Evolutionary conservation across 192 early-diverging fungal species (phyloP), one percentile per base, ranked within the genome.

Genomic region (Backusella sp.): DNA sequence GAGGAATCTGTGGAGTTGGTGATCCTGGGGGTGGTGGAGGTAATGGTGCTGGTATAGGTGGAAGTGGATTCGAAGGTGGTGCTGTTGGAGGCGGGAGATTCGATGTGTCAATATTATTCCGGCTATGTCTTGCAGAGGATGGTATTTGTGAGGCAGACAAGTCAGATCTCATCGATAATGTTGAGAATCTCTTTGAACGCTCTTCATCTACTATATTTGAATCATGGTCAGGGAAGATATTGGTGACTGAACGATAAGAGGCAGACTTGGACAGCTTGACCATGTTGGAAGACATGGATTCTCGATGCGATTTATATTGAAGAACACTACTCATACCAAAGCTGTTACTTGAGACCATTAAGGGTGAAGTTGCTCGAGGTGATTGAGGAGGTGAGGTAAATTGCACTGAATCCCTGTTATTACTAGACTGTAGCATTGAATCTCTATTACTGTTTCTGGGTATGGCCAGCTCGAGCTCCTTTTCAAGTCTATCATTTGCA

Each of bases 401-500:
- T 17, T 46, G 65, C 15, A 67, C 67, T 23, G 34, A 21, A 15
- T 65, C 34, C 21, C 41, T 28, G 2, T 28, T 66, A 7, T 28
- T 66, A 28, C 9, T 62, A 14, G 9, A 28, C 3, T 23, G 26
- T 28, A 12, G 11, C 17, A 8, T 12, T 14, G 56, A 9, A n/a
- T 17, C 37, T 8, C 5, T 21, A 21, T n/a, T 35, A 39, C 6
- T 32, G 59, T 70, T 70, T 71, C 75, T 68, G 21, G 80, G 76
- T 35, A 77, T 67, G 23, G 73, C 21, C 26, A 78, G 77, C 42
- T 82, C 76, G 56, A 82, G 74, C 42, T 82, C 80, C 28, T 78
- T 75, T 53, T 82, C 80, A 26, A 82, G 56, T 30, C 73, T 73
- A 65, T 82, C 80, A 39, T 82, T 82, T 6, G 80, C 77, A 37